phyloP scores from a whole-genome alignment of 176 grass and related monocot genomes.

The Cocos nucifera region DNA sequence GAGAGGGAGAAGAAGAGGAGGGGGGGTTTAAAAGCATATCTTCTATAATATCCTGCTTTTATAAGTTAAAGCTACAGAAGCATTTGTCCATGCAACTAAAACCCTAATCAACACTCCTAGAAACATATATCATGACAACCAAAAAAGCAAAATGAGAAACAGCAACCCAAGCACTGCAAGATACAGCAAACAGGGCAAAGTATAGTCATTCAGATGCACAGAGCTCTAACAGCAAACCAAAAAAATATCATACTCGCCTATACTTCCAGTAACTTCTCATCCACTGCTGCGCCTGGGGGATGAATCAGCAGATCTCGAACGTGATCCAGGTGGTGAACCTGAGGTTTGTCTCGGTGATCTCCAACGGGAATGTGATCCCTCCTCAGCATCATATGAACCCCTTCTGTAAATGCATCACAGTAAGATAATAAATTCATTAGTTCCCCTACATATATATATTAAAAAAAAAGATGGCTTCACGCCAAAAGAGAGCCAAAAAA shows the following conservation, averaged over 20 bases:
- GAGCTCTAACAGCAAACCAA: background rate
- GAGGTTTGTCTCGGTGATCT: conserved; percentile 40
- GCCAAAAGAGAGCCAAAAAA: too few relatives aligned
- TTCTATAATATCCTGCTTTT: too few relatives aligned
- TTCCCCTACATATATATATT: too few relatives aligned
- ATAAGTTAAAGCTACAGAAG: background rate
- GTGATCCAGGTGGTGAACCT: conserved; percentile 42
- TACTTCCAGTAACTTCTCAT: background rate
- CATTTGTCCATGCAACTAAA: too few relatives aligned
- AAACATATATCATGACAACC: too few relatives aligned
- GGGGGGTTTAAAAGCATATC: background rate
- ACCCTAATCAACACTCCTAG: too few relatives aligned
- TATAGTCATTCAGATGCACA: conserved; percentile 6
- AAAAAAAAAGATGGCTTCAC: too few relatives aligned
- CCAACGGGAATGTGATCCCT: conserved; percentile 22
- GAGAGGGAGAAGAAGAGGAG: background rate
- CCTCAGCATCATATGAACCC: conserved; percentile 16
- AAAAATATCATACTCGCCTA: too few relatives aligned
- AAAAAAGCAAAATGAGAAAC: too few relatives aligned
- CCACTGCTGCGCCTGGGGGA: conserved; percentile 35
- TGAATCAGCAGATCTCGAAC: conserved; percentile 47
- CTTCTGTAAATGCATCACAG: background rate
- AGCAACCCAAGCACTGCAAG: too few relatives aligned
- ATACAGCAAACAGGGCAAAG: too few relatives aligned
- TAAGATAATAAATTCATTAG: too few relatives aligned